A percentile compares a stretch with the other conserved stretches of the same genome.
These are phyloP conservation scores for Athelia sp. DNA, from an alignment of 1,284 basidiomycete genomes.

Conservation along the genomic window DNA sequence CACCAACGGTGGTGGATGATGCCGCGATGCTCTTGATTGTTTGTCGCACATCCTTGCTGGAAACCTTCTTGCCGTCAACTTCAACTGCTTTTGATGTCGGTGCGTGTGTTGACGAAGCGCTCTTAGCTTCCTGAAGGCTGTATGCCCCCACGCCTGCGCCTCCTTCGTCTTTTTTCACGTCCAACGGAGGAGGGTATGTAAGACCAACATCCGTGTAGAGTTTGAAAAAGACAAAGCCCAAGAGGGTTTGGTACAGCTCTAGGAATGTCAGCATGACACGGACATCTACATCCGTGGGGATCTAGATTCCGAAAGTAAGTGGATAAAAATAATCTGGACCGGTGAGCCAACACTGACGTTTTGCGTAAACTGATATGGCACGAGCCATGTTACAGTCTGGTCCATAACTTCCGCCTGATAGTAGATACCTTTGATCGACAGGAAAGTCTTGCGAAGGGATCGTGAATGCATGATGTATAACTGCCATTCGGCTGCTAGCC, in stretches of 20 bases:
- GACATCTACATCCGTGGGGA: constrained; percentile 94
- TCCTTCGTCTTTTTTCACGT: constrained; percentile 78
- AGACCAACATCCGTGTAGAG: constrained; percentile 93
- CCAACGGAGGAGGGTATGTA: constrained; percentile 92
- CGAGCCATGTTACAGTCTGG: constrained; percentile 93
- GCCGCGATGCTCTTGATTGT: constrained; percentile 63
- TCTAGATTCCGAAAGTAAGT: constrained; percentile 38
- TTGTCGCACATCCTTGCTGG: constrained; percentile 67
- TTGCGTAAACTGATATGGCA: constrained; percentile 98
- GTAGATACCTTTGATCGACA: constrained; percentile 98
- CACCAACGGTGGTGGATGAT: constrained; percentile 24
- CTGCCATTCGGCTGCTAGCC: constrained; percentile 91
- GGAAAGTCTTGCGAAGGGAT: constrained; percentile 86
- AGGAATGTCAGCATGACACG: constrained; percentile 98
- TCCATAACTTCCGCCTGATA: constrained; percentile 96
- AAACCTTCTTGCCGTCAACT: constrained; percentile 52
- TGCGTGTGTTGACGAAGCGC: constrained; percentile 21
- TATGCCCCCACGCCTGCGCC: constrained; percentile 92
- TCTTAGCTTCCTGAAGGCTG: constrained; percentile 57
- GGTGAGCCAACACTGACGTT: constrained; percentile 49
- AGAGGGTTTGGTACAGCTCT: constrained; percentile 95
- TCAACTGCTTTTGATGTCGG: constrained; percentile 40
- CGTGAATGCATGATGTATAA: constrained; percentile 91
- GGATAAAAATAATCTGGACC: constrained; percentile 3
- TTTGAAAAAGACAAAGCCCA: constrained; percentile 97